Conservation (phyloP, 495 filamentous ascomycete species). For the Penicillium pulvis region DNA sequence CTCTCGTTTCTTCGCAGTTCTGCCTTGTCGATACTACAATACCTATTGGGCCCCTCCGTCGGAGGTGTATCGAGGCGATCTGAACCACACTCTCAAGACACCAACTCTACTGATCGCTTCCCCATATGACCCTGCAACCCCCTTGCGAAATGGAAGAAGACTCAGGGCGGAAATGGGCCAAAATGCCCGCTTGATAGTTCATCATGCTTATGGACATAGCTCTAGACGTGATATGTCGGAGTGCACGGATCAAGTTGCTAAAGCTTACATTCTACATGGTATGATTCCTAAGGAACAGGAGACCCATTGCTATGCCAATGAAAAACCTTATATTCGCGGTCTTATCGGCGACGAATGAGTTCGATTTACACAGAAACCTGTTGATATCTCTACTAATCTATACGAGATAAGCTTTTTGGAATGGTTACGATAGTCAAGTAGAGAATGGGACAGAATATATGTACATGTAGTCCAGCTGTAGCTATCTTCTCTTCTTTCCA, state of each 20-base stretch:
- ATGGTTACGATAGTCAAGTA: no score
- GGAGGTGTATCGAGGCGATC: slow-evolving; percentile 24
- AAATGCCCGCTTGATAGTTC: slow-evolving; percentile 21
- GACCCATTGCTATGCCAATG: slow-evolving; percentile 17
- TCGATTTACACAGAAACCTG: not conserved
- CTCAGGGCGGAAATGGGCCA: slow-evolving; percentile 19
- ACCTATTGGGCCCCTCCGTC: slow-evolving; percentile 19
- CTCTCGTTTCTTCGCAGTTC: slow-evolving; percentile 19
- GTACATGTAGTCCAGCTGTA: no score
- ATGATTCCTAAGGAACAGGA: slow-evolving; percentile 14
- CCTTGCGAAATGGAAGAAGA: slow-evolving; percentile 21
- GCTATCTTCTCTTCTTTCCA: no score
- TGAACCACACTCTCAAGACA: slow-evolving; percentile 22
- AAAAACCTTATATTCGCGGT: slow-evolving; percentile 12
- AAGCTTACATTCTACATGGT: slow-evolving; percentile 20
- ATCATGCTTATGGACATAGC: slow-evolving; percentile 23
- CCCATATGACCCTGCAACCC: slow-evolving; percentile 23
- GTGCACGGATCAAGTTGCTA: slow-evolving; percentile 18
- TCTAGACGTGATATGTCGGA: slow-evolving; percentile 16
- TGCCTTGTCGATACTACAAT: slow-evolving; percentile 19
- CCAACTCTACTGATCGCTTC: slow-evolving; percentile 18
- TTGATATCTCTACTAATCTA: not conserved
- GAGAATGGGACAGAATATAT: no score
- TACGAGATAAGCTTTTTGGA: no score
- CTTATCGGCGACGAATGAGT: not conserved